Conservation (phyloP, 1,284 basidiomycete species). For the Trichosporon sp. region DNA sequence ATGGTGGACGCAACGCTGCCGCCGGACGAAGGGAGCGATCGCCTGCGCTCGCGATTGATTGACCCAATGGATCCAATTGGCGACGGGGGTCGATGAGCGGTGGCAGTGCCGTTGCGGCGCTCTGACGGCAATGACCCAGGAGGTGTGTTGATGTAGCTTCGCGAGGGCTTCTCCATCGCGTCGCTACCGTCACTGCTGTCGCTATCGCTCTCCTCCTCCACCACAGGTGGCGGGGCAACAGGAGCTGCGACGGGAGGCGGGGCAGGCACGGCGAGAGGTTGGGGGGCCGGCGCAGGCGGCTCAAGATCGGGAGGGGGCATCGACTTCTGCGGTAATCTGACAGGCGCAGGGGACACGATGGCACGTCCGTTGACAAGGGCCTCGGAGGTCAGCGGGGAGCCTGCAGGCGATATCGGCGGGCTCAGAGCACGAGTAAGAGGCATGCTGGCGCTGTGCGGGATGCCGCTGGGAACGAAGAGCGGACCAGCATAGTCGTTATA, state of each 20-base stretch:
- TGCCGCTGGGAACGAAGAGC: not conserved
- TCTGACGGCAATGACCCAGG: not conserved
- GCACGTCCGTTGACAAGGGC: not conserved
- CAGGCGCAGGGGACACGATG: not conserved
- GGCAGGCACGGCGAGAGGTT: not conserved
- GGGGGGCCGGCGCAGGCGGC: not conserved
- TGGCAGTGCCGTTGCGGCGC: not conserved
- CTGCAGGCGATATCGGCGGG: not conserved
- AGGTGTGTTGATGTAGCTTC: slow-evolving; percentile 5
- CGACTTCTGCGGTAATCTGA: not conserved
- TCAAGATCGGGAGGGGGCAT: not conserved
- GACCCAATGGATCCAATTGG: not conserved
- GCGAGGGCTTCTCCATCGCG: not conserved
- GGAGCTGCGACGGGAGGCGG: too few relatives aligned
- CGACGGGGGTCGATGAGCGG: not conserved
- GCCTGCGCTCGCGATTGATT: not conserved
- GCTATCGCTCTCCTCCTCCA: not conserved
- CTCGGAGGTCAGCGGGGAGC: not conserved
- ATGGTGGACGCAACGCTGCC: not conserved
- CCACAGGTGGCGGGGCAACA: not conserved
- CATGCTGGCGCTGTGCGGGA: not conserved
- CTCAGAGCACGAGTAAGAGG: not conserved
- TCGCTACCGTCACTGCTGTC: not conserved
- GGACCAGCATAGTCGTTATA: slow-evolving; percentile 10
- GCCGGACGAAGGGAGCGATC: not conserved